Base-by-base conservation (phyloP, 768 basidiomycete genomes). In the Kwoniella sp. region DNA sequence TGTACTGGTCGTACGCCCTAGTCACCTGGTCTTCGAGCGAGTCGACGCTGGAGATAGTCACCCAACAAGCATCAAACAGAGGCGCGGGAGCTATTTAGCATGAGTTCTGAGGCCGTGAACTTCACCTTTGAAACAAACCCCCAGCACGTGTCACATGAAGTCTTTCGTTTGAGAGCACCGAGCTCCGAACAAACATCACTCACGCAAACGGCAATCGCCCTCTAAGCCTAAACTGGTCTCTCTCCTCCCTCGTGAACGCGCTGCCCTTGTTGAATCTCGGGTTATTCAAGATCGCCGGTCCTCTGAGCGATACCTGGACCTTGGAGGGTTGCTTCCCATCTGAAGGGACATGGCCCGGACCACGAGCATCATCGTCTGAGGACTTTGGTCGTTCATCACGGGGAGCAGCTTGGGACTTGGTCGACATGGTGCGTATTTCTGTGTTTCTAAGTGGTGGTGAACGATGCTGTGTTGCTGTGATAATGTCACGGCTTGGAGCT, bases 11-110 rank as follows among this genome's bases (percentile, higher is more conserved):
- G 67, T 90, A 91, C 0, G 91, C 91, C 23, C 91, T 84, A 31
- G 83, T 80, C 72, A 88, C 88, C 76, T 94, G 92, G 67, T 91
- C 85, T 8, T 91, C 88, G 8, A 93, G 85, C 1, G 85, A 85
- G 76, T 88, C 87, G 30, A 86, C 82, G 30, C 83, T 83, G 64
- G 70, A 83, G 7, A 20, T 41, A 41, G 38, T 20, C 38, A 41
- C 38, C 38, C 38, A 41, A 41, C 38, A 9, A 20, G 38, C 38
- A 41, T 9, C 38, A 41, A 41, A 41, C n/a, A n/a, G n/a, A n/a
- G n/a, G n/a, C n/a, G n/a, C n/a, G n/a, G n/a, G n/a, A n/a, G n/a
- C n/a, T n/a, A n/a, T n/a, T n/a, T n/a, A n/a, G n/a, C n/a, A n/a
- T n/a, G n/a, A n/a, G n/a, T n/a, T n/a, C n/a, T n/a, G n/a, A n/a